Evolutionary conservation across 495 filamentous ascomycete species (phyloP).

Genomic region (Lasiosphaeris hirsuta): DNA sequence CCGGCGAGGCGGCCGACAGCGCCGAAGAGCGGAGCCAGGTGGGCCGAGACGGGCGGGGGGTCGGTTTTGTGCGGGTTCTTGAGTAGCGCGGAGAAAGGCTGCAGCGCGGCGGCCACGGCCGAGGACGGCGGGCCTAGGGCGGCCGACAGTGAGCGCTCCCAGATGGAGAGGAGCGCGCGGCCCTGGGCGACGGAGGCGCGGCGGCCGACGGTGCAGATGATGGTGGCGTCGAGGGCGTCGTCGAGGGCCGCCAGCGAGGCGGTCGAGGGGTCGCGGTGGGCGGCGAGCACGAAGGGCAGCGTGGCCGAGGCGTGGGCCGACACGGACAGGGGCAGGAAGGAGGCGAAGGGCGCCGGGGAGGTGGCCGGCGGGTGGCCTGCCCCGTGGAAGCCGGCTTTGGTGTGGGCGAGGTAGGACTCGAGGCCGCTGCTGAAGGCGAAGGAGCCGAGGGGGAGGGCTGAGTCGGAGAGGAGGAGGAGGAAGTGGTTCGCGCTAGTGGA

Average conservation of each 20-base stretch:
- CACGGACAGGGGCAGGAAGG: slow-evolving; percentile 77
- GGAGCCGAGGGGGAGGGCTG: slow-evolving; percentile 89
- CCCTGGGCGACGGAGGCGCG: slow-evolving; percentile 84
- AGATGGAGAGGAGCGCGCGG: slow-evolving; percentile 79
- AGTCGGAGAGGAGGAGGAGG: slow-evolving; percentile 90
- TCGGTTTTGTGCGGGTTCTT: slow-evolving; percentile 11
- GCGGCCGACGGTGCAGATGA: slow-evolving; percentile 81
- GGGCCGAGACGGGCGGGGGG: slow-evolving; percentile 50
- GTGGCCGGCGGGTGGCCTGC: background rate
- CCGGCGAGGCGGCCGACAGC: slow-evolving; percentile 62
- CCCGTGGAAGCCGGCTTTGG: slow-evolving; percentile 33
- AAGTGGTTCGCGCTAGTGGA: slow-evolving; percentile 53
- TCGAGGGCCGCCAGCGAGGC: slow-evolving; percentile 58
- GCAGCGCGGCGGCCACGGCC: slow-evolving; percentile 19
- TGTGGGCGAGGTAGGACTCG: slow-evolving; percentile 90
- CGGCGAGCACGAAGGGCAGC: slow-evolving; percentile 80
- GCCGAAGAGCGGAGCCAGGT: slow-evolving; percentile 80
- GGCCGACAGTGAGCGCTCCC: slow-evolving; percentile 67
- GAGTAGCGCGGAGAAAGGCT: slow-evolving; percentile 34
- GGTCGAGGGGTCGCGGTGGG: slow-evolving; percentile 57
- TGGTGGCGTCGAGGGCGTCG: slow-evolving; percentile 80
- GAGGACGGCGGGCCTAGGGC: slow-evolving; percentile 7
- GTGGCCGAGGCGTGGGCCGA: slow-evolving; percentile 73
- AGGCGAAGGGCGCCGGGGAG: slow-evolving; percentile 52
- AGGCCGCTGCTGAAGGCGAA: slow-evolving; percentile 95